Conservation (phyloP, 441 rosid genomes). For the Eutrema salsugineum region DNA sequence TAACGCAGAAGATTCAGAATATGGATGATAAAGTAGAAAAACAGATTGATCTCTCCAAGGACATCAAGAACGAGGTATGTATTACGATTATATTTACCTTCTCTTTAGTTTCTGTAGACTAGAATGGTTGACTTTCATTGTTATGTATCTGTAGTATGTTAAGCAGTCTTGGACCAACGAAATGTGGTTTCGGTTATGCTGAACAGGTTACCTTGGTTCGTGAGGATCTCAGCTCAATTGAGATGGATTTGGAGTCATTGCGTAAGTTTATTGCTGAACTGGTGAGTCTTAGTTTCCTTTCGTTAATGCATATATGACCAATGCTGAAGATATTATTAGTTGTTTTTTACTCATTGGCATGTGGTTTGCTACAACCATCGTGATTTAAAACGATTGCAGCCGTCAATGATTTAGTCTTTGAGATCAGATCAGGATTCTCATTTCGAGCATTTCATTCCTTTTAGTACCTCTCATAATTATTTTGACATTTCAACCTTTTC, state of each 20-base stretch:
- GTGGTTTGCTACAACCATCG: not conserved
- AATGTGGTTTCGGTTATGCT: constrained; percentile 6
- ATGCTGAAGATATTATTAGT: constrained; percentile 9
- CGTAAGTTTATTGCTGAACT: constrained; percentile 56
- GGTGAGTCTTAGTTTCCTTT: constrained; percentile 50
- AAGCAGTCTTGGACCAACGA: not conserved
- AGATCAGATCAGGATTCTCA: not conserved
- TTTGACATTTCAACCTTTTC: not conserved
- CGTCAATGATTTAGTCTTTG: not conserved
- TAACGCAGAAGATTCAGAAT: constrained; percentile 78
- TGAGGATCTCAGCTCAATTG: constrained; percentile 54
- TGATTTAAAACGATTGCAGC: not conserved
- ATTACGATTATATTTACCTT: constrained; percentile 31
- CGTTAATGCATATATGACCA: not conserved
- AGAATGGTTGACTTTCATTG: not conserved
- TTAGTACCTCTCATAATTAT: not conserved
- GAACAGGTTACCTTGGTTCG: constrained; percentile 67
- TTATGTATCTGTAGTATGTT: not conserved
- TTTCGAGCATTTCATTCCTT: not conserved
- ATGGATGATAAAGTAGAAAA: constrained; percentile 87
- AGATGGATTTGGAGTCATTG: constrained; percentile 52
- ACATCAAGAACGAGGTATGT: constrained; percentile 45
- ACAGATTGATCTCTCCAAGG: constrained; percentile 76
- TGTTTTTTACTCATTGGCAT: not conserved
- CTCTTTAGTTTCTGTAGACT: not conserved